Conservation (phyloP, 345 rosid species). For the Kandelia obovata region DNA sequence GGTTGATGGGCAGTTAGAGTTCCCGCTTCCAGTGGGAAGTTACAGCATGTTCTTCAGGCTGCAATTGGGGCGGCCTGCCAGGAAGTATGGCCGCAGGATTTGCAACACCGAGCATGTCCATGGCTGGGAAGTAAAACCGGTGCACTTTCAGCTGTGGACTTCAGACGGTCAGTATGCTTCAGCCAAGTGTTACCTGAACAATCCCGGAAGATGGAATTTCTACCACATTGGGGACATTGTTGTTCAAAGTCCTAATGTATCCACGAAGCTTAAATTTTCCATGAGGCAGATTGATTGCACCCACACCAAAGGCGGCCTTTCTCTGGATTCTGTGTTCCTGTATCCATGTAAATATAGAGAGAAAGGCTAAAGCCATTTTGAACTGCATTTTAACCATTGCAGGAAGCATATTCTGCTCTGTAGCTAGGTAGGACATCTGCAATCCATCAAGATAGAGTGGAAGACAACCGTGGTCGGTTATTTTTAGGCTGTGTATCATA, state of each 20-base stretch:
- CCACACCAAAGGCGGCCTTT: conserved; percentile 86
- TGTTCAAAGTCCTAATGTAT: conserved; percentile 29
- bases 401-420: conserved; percentile 5
- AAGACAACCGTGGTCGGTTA: conserved; percentile 3
- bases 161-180: conserved; percentile 61
- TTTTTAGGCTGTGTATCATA: conserved; percentile 1
- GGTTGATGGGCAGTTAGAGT: conserved; percentile 73
- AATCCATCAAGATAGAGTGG: neutral
- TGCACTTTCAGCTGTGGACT: conserved; percentile 65
- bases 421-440: conserved; percentile 19
- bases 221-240: conserved; percentile 78
- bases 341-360: conserved; percentile 44
- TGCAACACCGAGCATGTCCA: conserved; percentile 72
- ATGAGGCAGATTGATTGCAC: conserved; percentile 91
- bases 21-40: conserved; percentile 66
- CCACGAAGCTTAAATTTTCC: conserved; percentile 55
- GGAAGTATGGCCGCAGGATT: conserved; percentile 64
- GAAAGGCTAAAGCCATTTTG: conserved; percentile 50
- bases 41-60: conserved; percentile 79
- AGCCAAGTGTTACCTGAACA: conserved; percentile 47
- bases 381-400: conserved; percentile 27
- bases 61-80: conserved; percentile 58
- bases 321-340: conserved; percentile 63
- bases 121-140: conserved; percentile 88
- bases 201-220: conserved; percentile 62